Conservation (phyloP, 1,284 basidiomycete species). For the Marasmius fiardii region DNA sequence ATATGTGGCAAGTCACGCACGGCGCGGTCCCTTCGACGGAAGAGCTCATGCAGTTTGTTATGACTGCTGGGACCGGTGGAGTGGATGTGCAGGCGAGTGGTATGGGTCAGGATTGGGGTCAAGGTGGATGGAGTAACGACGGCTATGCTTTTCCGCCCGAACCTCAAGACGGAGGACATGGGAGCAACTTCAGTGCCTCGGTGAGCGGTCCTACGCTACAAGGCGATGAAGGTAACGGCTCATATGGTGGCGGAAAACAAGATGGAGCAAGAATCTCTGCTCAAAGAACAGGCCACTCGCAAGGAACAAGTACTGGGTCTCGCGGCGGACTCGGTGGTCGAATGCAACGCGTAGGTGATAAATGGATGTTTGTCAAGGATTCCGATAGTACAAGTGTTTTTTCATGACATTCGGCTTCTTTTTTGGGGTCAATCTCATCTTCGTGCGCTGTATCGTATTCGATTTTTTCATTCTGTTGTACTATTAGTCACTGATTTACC, state of each 20-base stretch:
- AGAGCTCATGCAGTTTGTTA: conserved; percentile 69
- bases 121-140: conserved; percentile 14
- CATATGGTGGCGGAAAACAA: neutral
- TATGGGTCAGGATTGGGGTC: conserved; percentile 6
- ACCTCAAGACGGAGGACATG: neutral
- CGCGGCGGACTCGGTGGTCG: conserved; percentile 34
- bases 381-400: conserved; percentile 3
- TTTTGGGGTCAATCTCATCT: neutral
- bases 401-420: conserved; percentile 8
- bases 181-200: neutral
- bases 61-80: conserved; percentile 35
- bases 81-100: conserved; percentile 1
- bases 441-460: conserved; percentile 2
- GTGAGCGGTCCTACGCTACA: conserved; percentile 18
- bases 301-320: conserved; percentile 1
- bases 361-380: conserved; percentile 65
- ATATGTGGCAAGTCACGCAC: conserved; percentile 67
- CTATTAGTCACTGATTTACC: neutral
- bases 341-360: conserved; percentile 71
- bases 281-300: conserved; percentile 20
- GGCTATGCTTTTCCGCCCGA: conserved; percentile 12
- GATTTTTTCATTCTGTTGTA: neutral
- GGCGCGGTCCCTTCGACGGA: conserved; percentile 66
- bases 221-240: conserved; percentile 19
- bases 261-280: conserved; percentile 10